Conservation (phyloP, 1,139 yeast species). For the Schwanniomyces etchellsii region DNA sequence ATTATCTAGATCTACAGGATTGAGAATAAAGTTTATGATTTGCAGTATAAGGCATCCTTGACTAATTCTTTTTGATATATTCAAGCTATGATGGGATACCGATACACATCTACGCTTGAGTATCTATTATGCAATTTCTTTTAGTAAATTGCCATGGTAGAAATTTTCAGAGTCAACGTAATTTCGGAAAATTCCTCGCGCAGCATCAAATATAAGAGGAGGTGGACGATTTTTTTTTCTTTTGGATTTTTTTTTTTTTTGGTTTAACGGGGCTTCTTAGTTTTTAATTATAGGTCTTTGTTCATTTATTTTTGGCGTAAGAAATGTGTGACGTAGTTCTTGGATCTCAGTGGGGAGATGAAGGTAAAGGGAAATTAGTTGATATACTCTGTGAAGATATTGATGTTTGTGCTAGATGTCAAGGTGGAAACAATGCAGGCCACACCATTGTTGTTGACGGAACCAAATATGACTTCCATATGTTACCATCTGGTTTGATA, state of each 20-base stretch:
- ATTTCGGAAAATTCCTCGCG: neutral
- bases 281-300: conserved; percentile 6
- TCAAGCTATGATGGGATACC: too few species aligned
- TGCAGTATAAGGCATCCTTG: too few species aligned
- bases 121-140: too few species aligned
- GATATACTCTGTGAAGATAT: conserved; percentile 89
- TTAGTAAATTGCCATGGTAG: too few species aligned
- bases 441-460: conserved; percentile 93
- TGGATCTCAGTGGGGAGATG: conserved; percentile 99
- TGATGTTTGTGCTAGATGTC: conserved; percentile 97
- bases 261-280: conserved; percentile 10
- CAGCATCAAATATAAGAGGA: neutral
- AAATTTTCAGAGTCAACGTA: conserved; percentile 6
- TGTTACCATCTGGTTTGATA: conserved; percentile 95
- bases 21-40: too few species aligned
- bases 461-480: conserved; percentile 92
- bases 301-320: conserved; percentile 3
- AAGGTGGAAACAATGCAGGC: conserved; percentile 99
- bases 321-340: conserved; percentile 85
- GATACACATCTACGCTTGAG: too few species aligned
- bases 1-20: too few species aligned
- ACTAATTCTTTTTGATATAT: too few species aligned
- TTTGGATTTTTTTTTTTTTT: conserved; percentile 5
- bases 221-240: neutral
- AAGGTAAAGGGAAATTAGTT: conserved; percentile 97